Base-by-base conservation (phyloP, 1,284 basidiomycete genomes). In the Grifola frondosa region DNA sequence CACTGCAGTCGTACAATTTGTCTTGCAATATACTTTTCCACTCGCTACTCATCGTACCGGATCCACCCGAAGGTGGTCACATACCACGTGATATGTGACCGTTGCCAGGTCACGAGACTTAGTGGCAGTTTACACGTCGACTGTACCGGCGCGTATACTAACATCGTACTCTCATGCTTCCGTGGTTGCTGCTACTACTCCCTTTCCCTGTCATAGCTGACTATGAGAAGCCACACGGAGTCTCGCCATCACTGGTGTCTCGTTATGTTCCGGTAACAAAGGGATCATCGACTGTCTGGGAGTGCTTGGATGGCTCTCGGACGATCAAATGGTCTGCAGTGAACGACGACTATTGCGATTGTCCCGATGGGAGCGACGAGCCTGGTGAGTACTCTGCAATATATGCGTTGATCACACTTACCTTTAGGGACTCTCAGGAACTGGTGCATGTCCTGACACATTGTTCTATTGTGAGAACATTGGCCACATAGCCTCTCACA, bases 281-380 rank as follows among this genome's bases (percentile, higher is more conserved):
- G 25, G 52, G 53, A 31, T 46, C 49, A 6, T 25, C 71, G n/a
- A 70, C 72, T 37, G 71, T 67, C 23, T 90, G 88, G 88, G 74
- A 67, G 53, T 91, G 87, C 66, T 63, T 90, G 47, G 83, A 90
- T 57, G 81, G 81, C 16, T 81, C 79, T 0, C 83, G 82, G 59
- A 72, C 77, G 46, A 88, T 91, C 47, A 68, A 83, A 3, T 91
- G 84, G 80, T 68, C 70, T 20, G 80, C 87, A 13, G 82, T 97
- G 39, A 97, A 97, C 62, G 92, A 97, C 62, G 93, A 97, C 65
- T 95, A 88, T 60, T 97, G 94, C 62, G 94, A 97, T 68, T 97
- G 94, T 62, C 73, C 74, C 25, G 95, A 97, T 60, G 93, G 94
- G 10, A 92, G 88, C 43, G 94, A 97, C 57, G 94, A 97, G 64